These are phyloP conservation scores for Lithospermum erythrorhizon DNA, from an alignment of 257 asterid genomes.

Conservation along the genomic window DNA sequence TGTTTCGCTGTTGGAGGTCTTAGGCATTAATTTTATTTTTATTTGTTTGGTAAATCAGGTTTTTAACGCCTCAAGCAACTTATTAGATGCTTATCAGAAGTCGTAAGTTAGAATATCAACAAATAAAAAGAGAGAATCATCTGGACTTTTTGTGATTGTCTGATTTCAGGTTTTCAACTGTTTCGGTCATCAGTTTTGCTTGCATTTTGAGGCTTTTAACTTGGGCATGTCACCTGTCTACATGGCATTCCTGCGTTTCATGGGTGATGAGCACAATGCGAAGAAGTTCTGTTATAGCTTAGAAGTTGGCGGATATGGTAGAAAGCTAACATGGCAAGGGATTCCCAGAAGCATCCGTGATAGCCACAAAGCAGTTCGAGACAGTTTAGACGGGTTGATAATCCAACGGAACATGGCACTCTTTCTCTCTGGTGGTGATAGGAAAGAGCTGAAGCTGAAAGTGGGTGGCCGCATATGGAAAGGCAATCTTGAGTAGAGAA, in stretches of 20 bases:
- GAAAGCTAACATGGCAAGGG: conserved; percentile 52
- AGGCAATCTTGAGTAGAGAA: conserved; percentile 20
- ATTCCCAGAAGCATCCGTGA: conserved; percentile 51
- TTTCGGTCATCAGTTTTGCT: conserved; percentile 47
- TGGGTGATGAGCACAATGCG: conserved; percentile 48
- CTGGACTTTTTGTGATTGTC: not conserved
- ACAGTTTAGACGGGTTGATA: conserved; percentile 49
- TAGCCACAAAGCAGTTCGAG: conserved; percentile 36
- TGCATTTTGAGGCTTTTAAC: conserved; percentile 54
- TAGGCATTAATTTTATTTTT: too few relatives aligned
- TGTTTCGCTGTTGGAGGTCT: too few relatives aligned
- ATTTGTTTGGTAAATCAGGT: too few relatives aligned
- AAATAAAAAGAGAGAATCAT: too few relatives aligned
- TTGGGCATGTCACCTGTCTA: conserved; percentile 43
- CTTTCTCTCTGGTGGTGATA: conserved; percentile 39
- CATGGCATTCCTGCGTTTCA: conserved; percentile 56
- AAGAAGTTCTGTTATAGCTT: conserved; percentile 37
- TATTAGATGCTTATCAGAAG: too few relatives aligned
- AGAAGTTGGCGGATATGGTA: conserved; percentile 35
- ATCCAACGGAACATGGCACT: conserved; percentile 45
- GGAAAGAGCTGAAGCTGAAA: conserved; percentile 42
- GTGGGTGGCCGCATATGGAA: conserved; percentile 46
- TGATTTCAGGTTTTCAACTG: conserved; percentile 42
- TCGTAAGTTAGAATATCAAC: not conserved
- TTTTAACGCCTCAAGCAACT: too few relatives aligned